A percentile compares a stretch with the other conserved stretches of the same genome.
These are phyloP conservation scores for Dioscorea cayenensis DNA, from an alignment of 116 monocot genomes.

Conservation along the genomic window DNA sequence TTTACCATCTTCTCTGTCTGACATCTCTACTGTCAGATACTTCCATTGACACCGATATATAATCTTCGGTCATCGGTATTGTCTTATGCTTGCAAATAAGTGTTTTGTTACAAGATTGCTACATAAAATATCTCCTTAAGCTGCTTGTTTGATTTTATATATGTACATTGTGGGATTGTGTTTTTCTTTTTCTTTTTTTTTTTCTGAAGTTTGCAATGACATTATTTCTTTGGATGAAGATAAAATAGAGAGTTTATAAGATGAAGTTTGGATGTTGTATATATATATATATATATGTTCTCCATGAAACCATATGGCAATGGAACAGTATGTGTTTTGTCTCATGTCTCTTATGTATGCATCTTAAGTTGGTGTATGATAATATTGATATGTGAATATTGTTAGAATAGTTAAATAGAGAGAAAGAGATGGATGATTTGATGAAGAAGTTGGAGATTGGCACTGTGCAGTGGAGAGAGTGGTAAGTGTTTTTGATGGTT, in stretches of 20 bases:
- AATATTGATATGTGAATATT: no score
- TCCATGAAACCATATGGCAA: no score
- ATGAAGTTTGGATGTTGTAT: not conserved
- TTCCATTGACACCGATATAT: not conserved
- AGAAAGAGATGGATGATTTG: no score
- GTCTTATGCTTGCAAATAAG: not conserved
- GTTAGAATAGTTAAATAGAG: no score
- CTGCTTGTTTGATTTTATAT: not conserved
- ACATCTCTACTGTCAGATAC: conserved; percentile 1
- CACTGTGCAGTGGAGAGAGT: no score
- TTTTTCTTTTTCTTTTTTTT: not conserved
- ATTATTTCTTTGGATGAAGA: not conserved
- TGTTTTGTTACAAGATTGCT: not conserved
- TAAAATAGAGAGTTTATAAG: no score
- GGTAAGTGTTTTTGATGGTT: no score
- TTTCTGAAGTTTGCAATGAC: not conserved
- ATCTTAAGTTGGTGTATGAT: no score
- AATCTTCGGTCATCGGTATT: not conserved
- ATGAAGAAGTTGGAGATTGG: no score
- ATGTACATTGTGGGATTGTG: not conserved
- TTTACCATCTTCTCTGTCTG: not conserved
- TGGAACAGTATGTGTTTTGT: no score
- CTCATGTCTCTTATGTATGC: no score
- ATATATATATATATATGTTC: not conserved
- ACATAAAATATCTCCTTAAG: not conserved